phyloP scores from a whole-genome alignment of 441 rosid genomes.

The Gossypium trilobum region DNA sequence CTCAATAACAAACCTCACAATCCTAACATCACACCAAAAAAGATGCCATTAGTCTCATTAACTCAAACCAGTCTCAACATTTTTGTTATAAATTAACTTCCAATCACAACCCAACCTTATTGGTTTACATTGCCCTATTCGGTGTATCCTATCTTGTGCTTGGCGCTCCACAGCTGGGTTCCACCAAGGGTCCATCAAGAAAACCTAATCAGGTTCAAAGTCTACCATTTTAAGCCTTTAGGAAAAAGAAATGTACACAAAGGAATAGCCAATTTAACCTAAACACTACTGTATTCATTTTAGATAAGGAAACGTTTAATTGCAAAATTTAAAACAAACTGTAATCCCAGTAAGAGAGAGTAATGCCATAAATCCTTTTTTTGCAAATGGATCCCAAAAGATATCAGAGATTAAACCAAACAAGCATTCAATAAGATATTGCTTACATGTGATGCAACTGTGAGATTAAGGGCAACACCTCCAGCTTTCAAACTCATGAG shows the following conservation, averaged over 20 bases:
- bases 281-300: background rate
- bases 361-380: background rate
- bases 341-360: background rate
- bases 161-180: conserved; percentile 95
- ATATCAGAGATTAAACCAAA: background rate
- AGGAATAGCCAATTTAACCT: background rate
- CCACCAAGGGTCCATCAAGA: conserved; percentile 99
- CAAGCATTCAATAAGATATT: conserved; percentile 6
- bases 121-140: conserved; percentile 92
- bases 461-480: conserved; percentile 86
- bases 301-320: background rate
- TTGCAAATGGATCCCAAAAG: background rate
- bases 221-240: background rate
- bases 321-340: background rate
- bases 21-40: conserved; percentile 29
- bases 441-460: conserved; percentile 90
- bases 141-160: conserved; percentile 93
- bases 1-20: conserved; percentile 81
- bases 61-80: background rate
- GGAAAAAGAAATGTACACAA: background rate
- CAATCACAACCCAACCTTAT: conserved; percentile 67
- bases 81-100: background rate
- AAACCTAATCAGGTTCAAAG: conserved; percentile 41
- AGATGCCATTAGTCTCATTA: conserved; percentile 8
- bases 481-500: conserved; percentile 95